Evolutionary conservation across 140 eudicot species (phyloP).

Genomic region (Bidens hawaiensis): DNA sequence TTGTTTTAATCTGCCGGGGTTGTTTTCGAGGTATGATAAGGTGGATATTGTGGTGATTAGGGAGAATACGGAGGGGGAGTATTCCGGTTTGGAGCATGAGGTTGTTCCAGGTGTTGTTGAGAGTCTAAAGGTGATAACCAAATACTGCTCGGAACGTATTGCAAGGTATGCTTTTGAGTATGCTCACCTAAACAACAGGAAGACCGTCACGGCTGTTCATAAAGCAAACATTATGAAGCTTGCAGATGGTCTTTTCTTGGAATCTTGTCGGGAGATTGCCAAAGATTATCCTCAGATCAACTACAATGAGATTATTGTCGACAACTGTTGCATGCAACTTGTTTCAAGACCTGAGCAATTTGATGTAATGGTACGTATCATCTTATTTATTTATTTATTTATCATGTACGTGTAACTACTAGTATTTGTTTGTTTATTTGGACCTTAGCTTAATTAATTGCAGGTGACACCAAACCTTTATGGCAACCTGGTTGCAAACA

Average conservation of each 20-base stretch:
- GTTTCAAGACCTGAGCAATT: conserved; percentile 94
- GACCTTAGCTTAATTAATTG: conserved; percentile 14
- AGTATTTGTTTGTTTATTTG: not conserved
- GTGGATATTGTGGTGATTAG: conserved; percentile 89
- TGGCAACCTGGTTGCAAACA: conserved; percentile 73
- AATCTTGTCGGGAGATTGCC: conserved; percentile 89
- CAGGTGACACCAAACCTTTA: conserved; percentile 94
- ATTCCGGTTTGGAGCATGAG: conserved; percentile 87
- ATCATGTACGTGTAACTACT: no score
- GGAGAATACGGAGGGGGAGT: conserved; percentile 98
- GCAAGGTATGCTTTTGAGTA: conserved; percentile 91
- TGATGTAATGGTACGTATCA: conserved; percentile 98
- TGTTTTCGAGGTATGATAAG: conserved; percentile 67
- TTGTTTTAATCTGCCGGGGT: conserved; percentile 72
- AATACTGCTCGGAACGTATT: conserved; percentile 89
- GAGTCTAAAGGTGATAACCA: conserved; percentile 89
- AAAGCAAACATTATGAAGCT: conserved; percentile 98
- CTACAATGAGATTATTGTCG: conserved; percentile 88
- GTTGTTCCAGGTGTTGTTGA: conserved; percentile 86
- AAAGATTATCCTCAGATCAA: conserved; percentile 68
- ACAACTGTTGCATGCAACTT: conserved; percentile 97
- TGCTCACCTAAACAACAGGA: conserved; percentile 88
- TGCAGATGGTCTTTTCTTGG: conserved; percentile 94
- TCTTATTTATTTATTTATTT: not conserved
- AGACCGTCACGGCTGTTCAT: conserved; percentile 91